Evolutionary conservation across 805 yeast species (phyloP).

Genomic region (Cyberlindnera xishuangbannaensis): DNA sequence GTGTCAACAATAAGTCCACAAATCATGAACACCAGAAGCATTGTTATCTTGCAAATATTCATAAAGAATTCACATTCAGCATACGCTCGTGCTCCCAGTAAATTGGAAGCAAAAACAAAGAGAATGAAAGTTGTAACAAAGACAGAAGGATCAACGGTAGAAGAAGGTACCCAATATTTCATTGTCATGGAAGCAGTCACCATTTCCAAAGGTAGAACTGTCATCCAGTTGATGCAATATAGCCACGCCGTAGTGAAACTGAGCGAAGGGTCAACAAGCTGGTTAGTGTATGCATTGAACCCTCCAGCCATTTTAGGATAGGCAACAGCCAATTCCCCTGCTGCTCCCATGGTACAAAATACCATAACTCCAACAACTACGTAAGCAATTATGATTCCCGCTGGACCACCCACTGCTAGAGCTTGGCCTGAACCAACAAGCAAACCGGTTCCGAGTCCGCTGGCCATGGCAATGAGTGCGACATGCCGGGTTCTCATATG

Average conservation of each 20-base stretch:
- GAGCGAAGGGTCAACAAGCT: slow-evolving; percentile 49
- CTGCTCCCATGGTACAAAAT: slow-evolving; percentile 53
- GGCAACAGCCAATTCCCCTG: slow-evolving; percentile 62
- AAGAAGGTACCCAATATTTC: slow-evolving; percentile 53
- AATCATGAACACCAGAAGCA: slow-evolving; percentile 53
- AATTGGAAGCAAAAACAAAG: slow-evolving; percentile 36
- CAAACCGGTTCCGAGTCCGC: slow-evolving; percentile 71
- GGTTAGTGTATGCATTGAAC: slow-evolving; percentile 51
- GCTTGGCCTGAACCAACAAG: slow-evolving; percentile 52
- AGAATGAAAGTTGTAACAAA: slow-evolving; percentile 49
- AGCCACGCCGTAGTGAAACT: slow-evolving; percentile 60
- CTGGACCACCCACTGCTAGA: slow-evolving; percentile 41
- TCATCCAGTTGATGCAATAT: slow-evolving; percentile 58
- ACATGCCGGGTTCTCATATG: slow-evolving; percentile 17
- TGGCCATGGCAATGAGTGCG: slow-evolving; percentile 65
- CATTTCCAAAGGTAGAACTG: slow-evolving; percentile 56
- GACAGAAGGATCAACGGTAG: slow-evolving; percentile 47
- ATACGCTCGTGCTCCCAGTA: slow-evolving; percentile 50
- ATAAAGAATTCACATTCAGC: slow-evolving; percentile 64
- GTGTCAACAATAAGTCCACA: slow-evolving; percentile 40
- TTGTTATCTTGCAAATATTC: slow-evolving; percentile 57
- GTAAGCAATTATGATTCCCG: slow-evolving; percentile 48
- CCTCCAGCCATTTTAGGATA: slow-evolving; percentile 57
- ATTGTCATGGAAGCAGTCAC: slow-evolving; percentile 62
- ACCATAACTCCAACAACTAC: slow-evolving; percentile 52